Evolutionary conservation across 495 filamentous ascomycete genomes (phyloP), one percentile per base, ranked within the genome.

Genomic region (Emericellopsis terricola): DNA sequence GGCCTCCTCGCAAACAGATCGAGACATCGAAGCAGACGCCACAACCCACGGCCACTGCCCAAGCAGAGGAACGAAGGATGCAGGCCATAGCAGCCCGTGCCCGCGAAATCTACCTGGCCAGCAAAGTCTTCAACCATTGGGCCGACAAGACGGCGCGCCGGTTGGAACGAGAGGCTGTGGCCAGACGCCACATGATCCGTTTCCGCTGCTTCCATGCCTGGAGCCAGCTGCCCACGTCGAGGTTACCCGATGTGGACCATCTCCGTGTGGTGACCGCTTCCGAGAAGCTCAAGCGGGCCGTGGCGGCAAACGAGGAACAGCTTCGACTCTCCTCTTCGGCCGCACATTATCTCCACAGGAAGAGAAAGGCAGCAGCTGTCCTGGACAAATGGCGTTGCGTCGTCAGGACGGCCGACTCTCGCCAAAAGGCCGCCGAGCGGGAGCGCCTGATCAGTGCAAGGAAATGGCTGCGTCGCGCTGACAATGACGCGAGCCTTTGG

Each of bases 171-270:
- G 33, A 35, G 24, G 33, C 19, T 8, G 33, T 35, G n/a, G 33
- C 33, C 24, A 35, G 33, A 26, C 21, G 33, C 15, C 33, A 35
- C 14, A 35, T 35, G 33, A 35, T 35, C 27, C 33, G 33, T 15
- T 35, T 35, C 27, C 33, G 33, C 21, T 35, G 33, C 16, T 35
- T 35, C 13, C 33, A 17, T 6, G 21, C 20, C 6, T 35, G 33
- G 33, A 35, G 21, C 21, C 16, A 23, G 17, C 20, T 23, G 14
- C 33, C 33, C 8, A 35, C 20, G 13, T 28, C 24, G 5, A 19
- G 23, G 13, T 14, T 17, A 6, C 33, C 33, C 3, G 14, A 17
- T 8, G 17, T 35, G 8, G 33, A 35, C 13, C 20, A 35, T 15
- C 15, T 35, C 5, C 24, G 24, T n/a, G 33, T 23, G 4, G 13